Conservation (phyloP, 1,284 basidiomycete species). For the Apiotrichum gamsii region DNA sequence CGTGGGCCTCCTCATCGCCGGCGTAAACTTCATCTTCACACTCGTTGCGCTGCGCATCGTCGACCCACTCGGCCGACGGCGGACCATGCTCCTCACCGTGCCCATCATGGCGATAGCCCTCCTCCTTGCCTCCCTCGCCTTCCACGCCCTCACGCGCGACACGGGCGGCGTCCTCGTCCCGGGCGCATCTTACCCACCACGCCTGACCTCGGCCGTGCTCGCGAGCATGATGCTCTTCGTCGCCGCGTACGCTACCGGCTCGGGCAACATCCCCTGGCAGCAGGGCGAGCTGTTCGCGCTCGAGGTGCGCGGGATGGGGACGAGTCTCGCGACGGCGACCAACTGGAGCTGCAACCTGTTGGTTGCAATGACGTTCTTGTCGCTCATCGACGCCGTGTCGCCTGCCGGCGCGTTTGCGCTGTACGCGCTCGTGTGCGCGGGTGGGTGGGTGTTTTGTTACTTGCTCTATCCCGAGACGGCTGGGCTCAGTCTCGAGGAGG, state of each 20-base stretch:
- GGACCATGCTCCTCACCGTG: constrained; percentile 67
- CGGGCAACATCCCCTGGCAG: constrained; percentile 78
- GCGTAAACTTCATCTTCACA: constrained; percentile 75
- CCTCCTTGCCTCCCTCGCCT: constrained; percentile 45
- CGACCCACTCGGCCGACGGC: constrained; percentile 67
- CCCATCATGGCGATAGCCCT: constrained; percentile 72
- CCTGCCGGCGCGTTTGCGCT: constrained; percentile 73
- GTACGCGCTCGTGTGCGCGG: constrained; percentile 66
- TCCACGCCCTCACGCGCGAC: constrained; percentile 56
- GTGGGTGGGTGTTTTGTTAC: constrained; percentile 64
- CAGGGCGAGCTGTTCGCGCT: constrained; percentile 73
- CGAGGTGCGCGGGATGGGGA: constrained; percentile 74
- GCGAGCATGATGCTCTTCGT: constrained; percentile 75
- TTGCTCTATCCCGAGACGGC: constrained; percentile 69
- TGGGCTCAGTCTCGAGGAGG: constrained; percentile 47
- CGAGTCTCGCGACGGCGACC: constrained; percentile 68
- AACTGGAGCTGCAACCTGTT: constrained; percentile 73
- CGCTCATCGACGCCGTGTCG: constrained; percentile 66
- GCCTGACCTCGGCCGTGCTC: constrained; percentile 65
- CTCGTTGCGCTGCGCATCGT: constrained; percentile 71
- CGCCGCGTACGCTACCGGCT: constrained; percentile 69
- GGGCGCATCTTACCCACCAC: constrained; percentile 58
- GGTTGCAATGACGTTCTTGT: constrained; percentile 68
- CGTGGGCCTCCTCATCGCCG: constrained; percentile 68
- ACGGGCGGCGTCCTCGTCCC: constrained; percentile 63